phyloP scores from a whole-genome alignment of 768 basidiomycete genomes.

The Rhodotorula graminis region DNA sequence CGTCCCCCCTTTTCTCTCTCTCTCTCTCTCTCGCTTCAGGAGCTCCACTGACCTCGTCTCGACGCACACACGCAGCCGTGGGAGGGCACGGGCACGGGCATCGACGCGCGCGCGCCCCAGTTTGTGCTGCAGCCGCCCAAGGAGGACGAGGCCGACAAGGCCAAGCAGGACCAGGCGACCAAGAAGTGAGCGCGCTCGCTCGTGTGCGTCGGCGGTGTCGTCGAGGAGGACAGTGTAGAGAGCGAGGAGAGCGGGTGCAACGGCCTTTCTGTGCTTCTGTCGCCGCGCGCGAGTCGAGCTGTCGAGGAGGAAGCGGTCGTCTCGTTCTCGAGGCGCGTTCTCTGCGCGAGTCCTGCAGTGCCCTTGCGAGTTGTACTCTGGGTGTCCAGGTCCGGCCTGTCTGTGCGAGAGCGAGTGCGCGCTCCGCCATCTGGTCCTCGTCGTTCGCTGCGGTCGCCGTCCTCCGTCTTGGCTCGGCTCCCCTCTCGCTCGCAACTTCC shows the following conservation, averaged over 20 bases:
- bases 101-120: slow-evolving; percentile 60
- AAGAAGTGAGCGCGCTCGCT: slow-evolving; percentile 44
- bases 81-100: slow-evolving; percentile 82
- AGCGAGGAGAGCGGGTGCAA: not conserved
- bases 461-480: too few species aligned
- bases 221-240: not conserved
- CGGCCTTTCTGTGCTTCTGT: not conserved
- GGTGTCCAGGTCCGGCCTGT: too few species aligned
- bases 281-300: too few species aligned
- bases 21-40: not conserved
- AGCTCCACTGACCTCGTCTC: not conserved
- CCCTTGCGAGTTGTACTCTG: too few species aligned
- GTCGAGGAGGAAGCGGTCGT: too few species aligned
- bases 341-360: too few species aligned
- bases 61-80: slow-evolving; percentile 64
- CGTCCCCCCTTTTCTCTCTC: not conserved
- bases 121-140: slow-evolving; percentile 71
- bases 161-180: slow-evolving; percentile 44
- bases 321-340: too few species aligned
- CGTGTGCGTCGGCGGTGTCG: too few species aligned
- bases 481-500: too few species aligned
- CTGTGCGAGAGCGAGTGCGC: too few species aligned
- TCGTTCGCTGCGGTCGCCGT: too few species aligned
- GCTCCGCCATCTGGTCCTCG: too few species aligned
- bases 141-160: slow-evolving; percentile 52